Evolutionary conservation across 345 rosid genomes (phyloP), one percentile per base, ranked within the genome.

Genomic region (Citrus medica): DNA sequence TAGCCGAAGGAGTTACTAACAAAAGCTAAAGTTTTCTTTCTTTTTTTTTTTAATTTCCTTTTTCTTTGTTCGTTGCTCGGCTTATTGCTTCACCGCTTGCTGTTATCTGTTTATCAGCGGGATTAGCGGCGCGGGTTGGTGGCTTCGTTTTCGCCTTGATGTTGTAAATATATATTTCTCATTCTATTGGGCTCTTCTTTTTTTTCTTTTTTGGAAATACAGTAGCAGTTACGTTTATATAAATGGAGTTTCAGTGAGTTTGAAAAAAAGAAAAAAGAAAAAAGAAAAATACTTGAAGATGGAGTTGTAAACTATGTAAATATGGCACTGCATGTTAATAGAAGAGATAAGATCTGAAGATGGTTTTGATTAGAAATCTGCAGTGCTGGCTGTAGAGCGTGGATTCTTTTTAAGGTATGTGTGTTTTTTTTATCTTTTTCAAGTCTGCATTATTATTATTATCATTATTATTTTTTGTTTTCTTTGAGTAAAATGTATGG

Each of bases 321-420:
- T 56, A 16, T 78, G 78, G 56, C 22, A 33, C 55, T 80, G 85
- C 79, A 76, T 73, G 79, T 76, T 33, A 42, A 59, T 12, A 55
- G 75, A 55, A 73, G 69, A 55, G 64, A 80, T 65, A 82, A 84
- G 92, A 89, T 88, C 93, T 84, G 80, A 76, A 75, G 76, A 67
- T 76, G 58, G 76, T 75, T 79, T 84, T 82, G 81, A 71, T 82
- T 79, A 53, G 60, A 40, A 62, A 63, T 79, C 81, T 76, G 82
- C 68, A 40, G 13, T 6, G 19, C 22, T n/a, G 60, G 51, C 51
- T 46, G 10, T 46, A 5, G 0, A 13, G 17, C 10, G 13, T 19
- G n/a, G 71, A 24, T 51, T 27, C 48, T 66, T 84, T 81, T 79
- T 78, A 73, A 79, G 91, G 89, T 92, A 77, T 35, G 76, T 24